phyloP scores from a whole-genome alignment of 1,284 basidiomycete genomes.

The Pseudozyma sp. region DNA sequence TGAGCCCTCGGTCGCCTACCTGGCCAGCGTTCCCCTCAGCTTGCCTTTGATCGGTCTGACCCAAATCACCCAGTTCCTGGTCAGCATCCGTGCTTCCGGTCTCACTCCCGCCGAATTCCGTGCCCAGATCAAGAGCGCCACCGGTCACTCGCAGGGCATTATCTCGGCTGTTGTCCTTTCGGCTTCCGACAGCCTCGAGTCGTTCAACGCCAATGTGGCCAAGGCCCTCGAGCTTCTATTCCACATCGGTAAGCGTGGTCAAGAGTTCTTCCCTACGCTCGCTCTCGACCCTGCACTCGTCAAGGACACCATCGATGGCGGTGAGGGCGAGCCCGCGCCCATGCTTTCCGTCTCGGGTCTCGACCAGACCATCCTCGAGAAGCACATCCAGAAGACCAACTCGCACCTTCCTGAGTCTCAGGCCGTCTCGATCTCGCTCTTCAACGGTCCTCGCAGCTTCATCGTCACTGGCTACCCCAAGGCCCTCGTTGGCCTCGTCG shows the following conservation, averaged over 20 bases:
- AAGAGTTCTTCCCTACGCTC: constrained; percentile 93
- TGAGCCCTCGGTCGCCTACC: constrained; percentile 85
- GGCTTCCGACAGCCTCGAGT: constrained; percentile 80
- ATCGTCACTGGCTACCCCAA: constrained; percentile 93
- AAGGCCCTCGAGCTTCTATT: constrained; percentile 93
- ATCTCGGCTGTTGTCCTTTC: constrained; percentile 90
- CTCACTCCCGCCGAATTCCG: constrained; percentile 85
- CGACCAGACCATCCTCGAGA: constrained; percentile 77
- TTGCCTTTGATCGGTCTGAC: constrained; percentile 95
- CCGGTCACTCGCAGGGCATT: constrained; percentile 96
- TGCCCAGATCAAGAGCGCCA: constrained; percentile 82
- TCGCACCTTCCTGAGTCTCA: constrained; percentile 82
- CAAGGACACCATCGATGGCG: constrained; percentile 87
- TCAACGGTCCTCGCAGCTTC: constrained; percentile 90
- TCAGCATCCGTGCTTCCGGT: constrained; percentile 79
- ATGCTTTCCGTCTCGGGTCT: constrained; percentile 94
- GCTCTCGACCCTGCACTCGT: constrained; percentile 89
- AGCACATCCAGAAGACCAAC: constrained; percentile 89
- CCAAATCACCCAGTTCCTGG: constrained; percentile 91
- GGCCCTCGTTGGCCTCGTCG: constrained; percentile 92
- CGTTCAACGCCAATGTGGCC: constrained; percentile 79
- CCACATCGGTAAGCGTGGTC: constrained; percentile 91
- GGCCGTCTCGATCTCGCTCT: constrained; percentile 84
- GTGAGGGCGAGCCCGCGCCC: constrained; percentile 90
- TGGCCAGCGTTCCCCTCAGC: constrained; percentile 94